Base-by-base conservation (phyloP, 768 basidiomycete species). In the Chalciporus pseudorubinellus region DNA sequence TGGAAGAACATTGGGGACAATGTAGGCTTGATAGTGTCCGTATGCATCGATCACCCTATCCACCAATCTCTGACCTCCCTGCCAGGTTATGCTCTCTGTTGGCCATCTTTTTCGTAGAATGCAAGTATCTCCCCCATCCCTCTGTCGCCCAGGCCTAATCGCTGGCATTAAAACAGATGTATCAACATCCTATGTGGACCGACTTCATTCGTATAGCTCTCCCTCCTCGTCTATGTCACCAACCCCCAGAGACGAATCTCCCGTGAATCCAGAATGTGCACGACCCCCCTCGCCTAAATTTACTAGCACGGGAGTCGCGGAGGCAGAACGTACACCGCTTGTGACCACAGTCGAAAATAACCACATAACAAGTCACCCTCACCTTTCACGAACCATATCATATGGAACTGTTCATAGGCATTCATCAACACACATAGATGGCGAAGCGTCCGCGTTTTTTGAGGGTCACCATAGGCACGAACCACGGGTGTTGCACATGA, bases 101-200 rank as follows among this genome's bases (percentile, higher is more conserved):
- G 39, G 57, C 74, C 11, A 92, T 92, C 33, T 92, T 92, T 65
- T 67, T 89, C 6, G 70, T 92, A 26, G 90, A 92, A 81, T 92
- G 90, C 86, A 64, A 33, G 86, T 72, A 1, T 53, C 26, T 28
- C 57, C 14, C 14, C 49, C n/a, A 0, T 2, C 39, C 11, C 12
- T 34, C 14, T 1, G 13, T 24, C 16, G 16, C 54, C 38, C 20
- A 12, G 4, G 9, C 6, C 29, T 52, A 14, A 57, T 39, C 16
- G 29, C 6, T 13, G 3, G 4, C 22, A 21, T 26, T 13, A 29
- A 12, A 39, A n/a, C 59, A 92, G 90, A 89, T 60, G 66, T 81
- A 40, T 90, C 89, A 18, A 89, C 85, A 0, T 77, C 85, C 3
- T 90, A 82, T 58, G 90, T 90, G 12, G 83, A 90, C 48, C 76